Base-by-base conservation (phyloP, 208 protist genomes). In the Vickermania ingenoplastis region DNA sequence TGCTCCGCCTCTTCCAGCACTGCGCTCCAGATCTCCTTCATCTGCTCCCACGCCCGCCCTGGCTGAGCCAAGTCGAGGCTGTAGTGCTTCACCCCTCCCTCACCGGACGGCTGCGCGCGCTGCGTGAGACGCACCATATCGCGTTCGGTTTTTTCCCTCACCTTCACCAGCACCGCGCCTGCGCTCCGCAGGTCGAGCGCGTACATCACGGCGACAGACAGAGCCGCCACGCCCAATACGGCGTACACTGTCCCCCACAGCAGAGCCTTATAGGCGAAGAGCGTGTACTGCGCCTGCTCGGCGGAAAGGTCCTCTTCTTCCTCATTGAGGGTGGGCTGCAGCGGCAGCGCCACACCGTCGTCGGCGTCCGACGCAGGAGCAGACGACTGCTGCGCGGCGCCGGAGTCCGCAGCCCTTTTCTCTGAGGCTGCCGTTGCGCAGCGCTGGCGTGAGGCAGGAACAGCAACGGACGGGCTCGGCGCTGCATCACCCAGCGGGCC, bases 241-340 rank as follows among this genome's bases (percentile, higher is more conserved):
- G 86, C 83, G 48, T 83, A 91, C 27, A 77, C 5, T 11, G 86
- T 83, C 2, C 86, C 86, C 76, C 74, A 89, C 23, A 81, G 27
- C 26, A 94, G 71, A 1, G 86, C 82, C 1, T 61, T 65, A 61
- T 84, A 94, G 2, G 86, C 86, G 0, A 94, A 63, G 26, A 82
- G 59, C 5, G 91, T 50, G 63, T 90, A 80, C 24, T 82, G 61
- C 2, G 67, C 62, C n/a, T 53, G 55, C 22, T 57, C 55, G 17
- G 63, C 3, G 22, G 5, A 52, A 26, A 54, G 62, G 13, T 13
- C 29, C 41, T n/a, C 61, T 23, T 55, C 63, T n/a, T 4, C 30
- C 23, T 65, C 64, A 22, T 24, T 3, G 25, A 11, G n/a, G 24
- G 7, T 25, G 53, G 1, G 62, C 51, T 53, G 51, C 51, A 41